These are phyloP conservation scores for Aphanomyces astaci DNA, from an alignment of 352 stramenopile genomes.

Conservation along the genomic window DNA sequence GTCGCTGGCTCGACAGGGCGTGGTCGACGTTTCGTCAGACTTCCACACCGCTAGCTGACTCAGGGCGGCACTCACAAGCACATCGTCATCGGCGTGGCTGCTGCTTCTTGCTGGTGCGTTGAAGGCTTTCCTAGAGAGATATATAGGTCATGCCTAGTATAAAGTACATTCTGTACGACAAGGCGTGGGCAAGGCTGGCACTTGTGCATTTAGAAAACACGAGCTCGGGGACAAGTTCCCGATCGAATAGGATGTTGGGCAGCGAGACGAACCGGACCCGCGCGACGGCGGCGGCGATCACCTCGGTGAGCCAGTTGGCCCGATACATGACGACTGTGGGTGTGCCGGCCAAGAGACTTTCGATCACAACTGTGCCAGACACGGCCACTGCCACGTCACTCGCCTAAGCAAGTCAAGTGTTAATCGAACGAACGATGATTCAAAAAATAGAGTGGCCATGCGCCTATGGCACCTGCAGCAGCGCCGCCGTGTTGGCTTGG, in stretches of 20 bases:
- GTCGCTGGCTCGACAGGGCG: background rate
- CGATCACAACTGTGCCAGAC: slow-evolving; percentile 62
- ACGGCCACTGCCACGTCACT: slow-evolving; percentile 49
- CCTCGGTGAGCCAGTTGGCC: slow-evolving; percentile 52
- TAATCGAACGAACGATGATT: too few relatives aligned
- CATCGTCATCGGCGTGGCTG: background rate
- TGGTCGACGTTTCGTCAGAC: background rate
- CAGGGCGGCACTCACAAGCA: background rate
- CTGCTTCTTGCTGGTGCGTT: background rate
- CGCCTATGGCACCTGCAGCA: slow-evolving; percentile 20
- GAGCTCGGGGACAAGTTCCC: slow-evolving; percentile 48
- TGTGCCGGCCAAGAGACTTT: slow-evolving; percentile 43
- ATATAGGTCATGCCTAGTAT: too few relatives aligned
- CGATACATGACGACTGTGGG: slow-evolving; percentile 67
- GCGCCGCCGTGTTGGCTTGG: slow-evolving; percentile 26
- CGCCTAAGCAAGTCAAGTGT: too few relatives aligned
- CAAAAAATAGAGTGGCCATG: too few relatives aligned
- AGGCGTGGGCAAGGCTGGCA: slow-evolving; percentile 31
- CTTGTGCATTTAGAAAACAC: slow-evolving; percentile 52
- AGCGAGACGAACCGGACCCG: slow-evolving; percentile 68
- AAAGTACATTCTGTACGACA: too few relatives aligned
- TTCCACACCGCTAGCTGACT: background rate
- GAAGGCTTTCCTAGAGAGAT: background rate
- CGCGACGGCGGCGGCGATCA: slow-evolving; percentile 40
- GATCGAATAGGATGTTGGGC: slow-evolving; percentile 47